Evolutionary conservation across 2,329 filamentous ascomycete genomes (phyloP).

Genomic region (Sclerotiophoma versabilis): DNA sequence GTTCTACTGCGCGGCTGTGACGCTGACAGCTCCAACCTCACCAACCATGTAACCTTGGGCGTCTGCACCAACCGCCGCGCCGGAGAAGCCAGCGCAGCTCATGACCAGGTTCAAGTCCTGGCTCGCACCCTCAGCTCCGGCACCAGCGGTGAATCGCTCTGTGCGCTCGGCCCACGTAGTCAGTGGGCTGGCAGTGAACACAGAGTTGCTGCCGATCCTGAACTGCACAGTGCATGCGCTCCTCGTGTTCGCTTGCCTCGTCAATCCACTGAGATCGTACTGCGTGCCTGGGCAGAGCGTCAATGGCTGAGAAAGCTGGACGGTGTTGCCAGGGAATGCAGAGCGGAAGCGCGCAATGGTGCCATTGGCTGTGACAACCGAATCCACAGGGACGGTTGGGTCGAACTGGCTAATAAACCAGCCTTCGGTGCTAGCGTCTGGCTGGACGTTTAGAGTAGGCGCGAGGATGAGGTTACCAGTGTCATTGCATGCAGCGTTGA

Average conservation of each 20-base stretch:
- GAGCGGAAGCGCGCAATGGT: constrained; percentile 33
- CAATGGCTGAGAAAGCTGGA: constrained; percentile 35
- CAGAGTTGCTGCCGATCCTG: constrained; percentile 19
- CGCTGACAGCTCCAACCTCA: constrained; percentile 12
- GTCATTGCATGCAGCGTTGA: constrained; percentile 35
- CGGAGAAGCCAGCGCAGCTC: constrained; percentile 30
- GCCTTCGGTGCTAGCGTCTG: constrained; percentile 22
- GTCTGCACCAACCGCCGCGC: constrained; percentile 22
- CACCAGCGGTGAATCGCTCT: constrained; percentile 29
- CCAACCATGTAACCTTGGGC: constrained; percentile 27
- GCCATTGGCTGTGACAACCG: constrained; percentile 16
- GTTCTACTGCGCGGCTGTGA: neutral
- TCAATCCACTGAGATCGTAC: constrained; percentile 26
- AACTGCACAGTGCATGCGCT: constrained; percentile 30
- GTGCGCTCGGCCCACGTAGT: constrained; percentile 20
- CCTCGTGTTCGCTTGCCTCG: constrained; percentile 24
- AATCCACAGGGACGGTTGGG: constrained; percentile 26
- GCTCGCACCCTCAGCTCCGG: constrained; percentile 26
- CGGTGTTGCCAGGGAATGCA: constrained; percentile 25
- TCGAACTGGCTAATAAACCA: constrained; percentile 32
- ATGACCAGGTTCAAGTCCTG: constrained; percentile 29
- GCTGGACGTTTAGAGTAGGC: constrained; percentile 30
- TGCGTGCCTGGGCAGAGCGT: constrained; percentile 36
- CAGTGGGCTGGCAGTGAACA: constrained; percentile 28
- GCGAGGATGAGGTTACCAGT: constrained; percentile 37